phyloP scores from a whole-genome alignment of 2,329 filamentous ascomycete genomes.

The Aspergillus eucalypticola region DNA sequence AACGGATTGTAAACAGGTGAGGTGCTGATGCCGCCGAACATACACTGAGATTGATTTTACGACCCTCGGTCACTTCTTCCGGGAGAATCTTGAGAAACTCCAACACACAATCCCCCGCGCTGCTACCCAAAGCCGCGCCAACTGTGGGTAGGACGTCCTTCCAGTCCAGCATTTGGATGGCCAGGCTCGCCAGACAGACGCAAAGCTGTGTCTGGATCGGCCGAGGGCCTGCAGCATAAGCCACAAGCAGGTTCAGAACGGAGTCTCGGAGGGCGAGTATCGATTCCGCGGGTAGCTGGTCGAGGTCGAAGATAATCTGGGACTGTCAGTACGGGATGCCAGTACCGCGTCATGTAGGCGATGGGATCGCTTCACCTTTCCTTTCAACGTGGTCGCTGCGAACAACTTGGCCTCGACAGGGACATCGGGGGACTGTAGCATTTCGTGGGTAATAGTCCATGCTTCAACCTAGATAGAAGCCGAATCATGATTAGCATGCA shows the following conservation, averaged over 20 bases:
- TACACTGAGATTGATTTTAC: slow-evolving; percentile 99
- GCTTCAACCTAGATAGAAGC: slow-evolving; percentile 68
- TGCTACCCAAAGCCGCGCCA: slow-evolving; percentile 69
- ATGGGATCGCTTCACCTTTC: slow-evolving; percentile 70
- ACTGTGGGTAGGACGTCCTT: slow-evolving; percentile 86
- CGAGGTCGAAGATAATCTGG: slow-evolving; percentile 94
- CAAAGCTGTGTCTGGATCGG: slow-evolving; percentile 86
- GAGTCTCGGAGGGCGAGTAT: slow-evolving; percentile 78
- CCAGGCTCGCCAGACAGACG: slow-evolving; percentile 89
- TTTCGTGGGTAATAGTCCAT: slow-evolving; percentile 83
- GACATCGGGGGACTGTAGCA: slow-evolving; percentile 74
- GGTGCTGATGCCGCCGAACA: slow-evolving; percentile 59
- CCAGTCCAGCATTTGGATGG: slow-evolving; percentile 95
- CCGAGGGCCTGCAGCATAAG: slow-evolving; percentile 79
- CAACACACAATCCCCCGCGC: slow-evolving; percentile 80
- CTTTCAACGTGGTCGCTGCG: slow-evolving; percentile 93
- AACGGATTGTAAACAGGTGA: slow-evolving; percentile 44
- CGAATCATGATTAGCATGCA: slow-evolving; percentile 3
- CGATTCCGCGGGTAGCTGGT: slow-evolving; percentile 77
- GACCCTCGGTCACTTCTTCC: slow-evolving; percentile 98
- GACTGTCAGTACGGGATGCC: slow-evolving; percentile 26
- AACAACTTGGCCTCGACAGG: slow-evolving; percentile 88
- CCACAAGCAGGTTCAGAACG: slow-evolving; percentile 75
- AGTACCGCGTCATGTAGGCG: slow-evolving; percentile 7
- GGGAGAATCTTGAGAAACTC: slow-evolving; percentile 96